phyloP scores from a whole-genome alignment of 129 eudicot genomes.

The Apium graveolens region DNA sequence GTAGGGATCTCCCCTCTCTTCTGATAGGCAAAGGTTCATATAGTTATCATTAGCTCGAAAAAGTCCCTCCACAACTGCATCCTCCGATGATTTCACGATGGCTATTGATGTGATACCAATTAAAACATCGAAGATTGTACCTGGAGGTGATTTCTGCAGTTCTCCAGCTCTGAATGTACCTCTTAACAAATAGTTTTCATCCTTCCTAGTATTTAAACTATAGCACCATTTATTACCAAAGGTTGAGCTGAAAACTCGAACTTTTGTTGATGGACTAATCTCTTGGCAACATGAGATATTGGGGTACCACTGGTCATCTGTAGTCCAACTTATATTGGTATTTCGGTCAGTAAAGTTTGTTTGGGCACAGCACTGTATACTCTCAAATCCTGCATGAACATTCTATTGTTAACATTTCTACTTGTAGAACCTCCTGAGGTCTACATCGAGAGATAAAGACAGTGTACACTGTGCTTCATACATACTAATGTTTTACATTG shows the following conservation, averaged over 20 bases:
- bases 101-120: conserved; percentile 41
- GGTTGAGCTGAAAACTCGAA: conserved; percentile 39
- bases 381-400: conserved; percentile 38
- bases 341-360: conserved; percentile 32
- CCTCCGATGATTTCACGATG: conserved; percentile 34
- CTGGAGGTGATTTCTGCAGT: conserved; percentile 19
- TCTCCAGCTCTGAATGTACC: conserved; percentile 41
- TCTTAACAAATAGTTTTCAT: conserved; percentile 40
- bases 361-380: conserved; percentile 47
- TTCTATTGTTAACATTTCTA: not conserved
- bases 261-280: conserved; percentile 21
- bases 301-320: conserved; percentile 49
- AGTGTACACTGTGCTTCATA: not conserved
- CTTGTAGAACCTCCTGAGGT: not conserved
- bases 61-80: conserved; percentile 42
- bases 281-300: conserved; percentile 33
- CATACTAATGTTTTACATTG: not conserved
- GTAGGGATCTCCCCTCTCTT: conserved; percentile 40
- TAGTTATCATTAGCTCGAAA: conserved; percentile 34
- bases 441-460: not conserved
- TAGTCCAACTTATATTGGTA: conserved; percentile 40
- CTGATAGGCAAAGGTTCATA: conserved; percentile 42
- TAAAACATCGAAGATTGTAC: conserved; percentile 28
- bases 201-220: conserved; percentile 37
- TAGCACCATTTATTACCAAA: conserved; percentile 54